phyloP scores from a whole-genome alignment of 2,329 filamentous ascomycete genomes.

The Pseudocercospora vitis region DNA sequence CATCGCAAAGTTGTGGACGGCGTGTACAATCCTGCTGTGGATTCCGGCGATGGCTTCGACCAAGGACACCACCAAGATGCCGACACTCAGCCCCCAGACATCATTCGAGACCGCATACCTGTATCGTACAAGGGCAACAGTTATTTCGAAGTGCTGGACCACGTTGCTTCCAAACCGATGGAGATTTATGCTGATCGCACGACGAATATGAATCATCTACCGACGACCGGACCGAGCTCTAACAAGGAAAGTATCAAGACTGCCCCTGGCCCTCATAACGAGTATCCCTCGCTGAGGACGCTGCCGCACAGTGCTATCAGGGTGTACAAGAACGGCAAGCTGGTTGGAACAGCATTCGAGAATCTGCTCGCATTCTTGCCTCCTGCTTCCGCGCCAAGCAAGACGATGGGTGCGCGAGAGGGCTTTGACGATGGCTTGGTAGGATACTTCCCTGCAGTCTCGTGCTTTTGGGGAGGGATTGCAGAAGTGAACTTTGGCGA shows the following conservation, averaged over 20 bases:
- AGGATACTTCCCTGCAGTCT: conserved; percentile 92
- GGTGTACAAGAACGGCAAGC: conserved; percentile 87
- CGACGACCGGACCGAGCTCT: conserved; percentile 43
- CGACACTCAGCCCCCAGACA: conserved; percentile 61
- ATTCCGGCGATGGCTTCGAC: conserved; percentile 60
- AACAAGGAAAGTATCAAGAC: conserved; percentile 49
- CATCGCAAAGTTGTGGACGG: conserved; percentile 88
- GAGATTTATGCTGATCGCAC: conserved; percentile 61
- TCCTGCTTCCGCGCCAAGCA: conserved; percentile 70
- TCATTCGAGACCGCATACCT: conserved; percentile 91
- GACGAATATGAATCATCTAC: conserved; percentile 61
- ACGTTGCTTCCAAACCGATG: conserved; percentile 81
- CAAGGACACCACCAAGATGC: conserved; percentile 23
- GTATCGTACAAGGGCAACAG: conserved; percentile 91
- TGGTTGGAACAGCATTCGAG: conserved; percentile 84
- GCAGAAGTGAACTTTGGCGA: conserved; percentile 94
- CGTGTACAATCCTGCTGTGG: conserved; percentile 82
- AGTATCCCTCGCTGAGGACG: conserved; percentile 73
- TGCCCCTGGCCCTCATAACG: conserved; percentile 71
- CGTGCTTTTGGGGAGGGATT: conserved; percentile 85
- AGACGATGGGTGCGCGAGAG: conserved; percentile 70
- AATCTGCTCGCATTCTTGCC: conserved; percentile 88
- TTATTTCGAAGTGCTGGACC: conserved; percentile 91
- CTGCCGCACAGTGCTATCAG: conserved; percentile 83
- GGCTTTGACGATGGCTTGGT: conserved; percentile 92